Conservation (phyloP, 225 moss, liverwort and hornwort species). For the Climacium dendroides region DNA sequence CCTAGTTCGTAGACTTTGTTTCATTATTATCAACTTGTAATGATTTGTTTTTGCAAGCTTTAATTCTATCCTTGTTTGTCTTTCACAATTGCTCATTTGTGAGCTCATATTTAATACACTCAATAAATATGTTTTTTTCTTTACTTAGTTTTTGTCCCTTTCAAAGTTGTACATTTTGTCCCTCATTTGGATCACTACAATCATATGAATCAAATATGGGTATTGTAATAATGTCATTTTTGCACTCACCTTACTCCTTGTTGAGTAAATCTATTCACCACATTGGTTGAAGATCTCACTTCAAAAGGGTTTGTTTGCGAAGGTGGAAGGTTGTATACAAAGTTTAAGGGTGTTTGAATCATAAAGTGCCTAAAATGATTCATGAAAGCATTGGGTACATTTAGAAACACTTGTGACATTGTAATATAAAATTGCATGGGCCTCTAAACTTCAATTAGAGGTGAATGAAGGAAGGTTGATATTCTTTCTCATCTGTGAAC, state of each 20-base stretch:
- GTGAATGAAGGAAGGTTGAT: not conserved
- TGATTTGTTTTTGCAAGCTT: not conserved
- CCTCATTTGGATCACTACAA: no score
- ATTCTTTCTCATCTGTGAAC: no score
- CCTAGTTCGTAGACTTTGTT: no score
- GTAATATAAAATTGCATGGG: not conserved
- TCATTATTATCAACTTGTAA: no score
- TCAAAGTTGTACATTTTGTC: no score
- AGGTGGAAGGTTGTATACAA: not conserved
- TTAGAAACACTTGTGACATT: not conserved
- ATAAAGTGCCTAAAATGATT: no score
- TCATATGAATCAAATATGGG: no score
- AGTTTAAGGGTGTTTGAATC: not conserved
- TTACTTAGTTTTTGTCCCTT: no score
- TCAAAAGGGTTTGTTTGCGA: rapidly evolving
- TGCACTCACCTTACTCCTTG: rapidly evolving
- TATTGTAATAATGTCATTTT: not conserved
- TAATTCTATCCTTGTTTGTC: rapidly evolving
- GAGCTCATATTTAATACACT: no score
- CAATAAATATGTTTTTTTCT: no score
- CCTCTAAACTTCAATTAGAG: not conserved
- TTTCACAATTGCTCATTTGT: no score
- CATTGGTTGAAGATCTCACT: not conserved
- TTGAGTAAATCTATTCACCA: not conserved
- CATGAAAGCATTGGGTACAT: not conserved